Conservation (phyloP, 1,284 basidiomycete genomes). For the Papiliotrema fonsecae region DNA sequence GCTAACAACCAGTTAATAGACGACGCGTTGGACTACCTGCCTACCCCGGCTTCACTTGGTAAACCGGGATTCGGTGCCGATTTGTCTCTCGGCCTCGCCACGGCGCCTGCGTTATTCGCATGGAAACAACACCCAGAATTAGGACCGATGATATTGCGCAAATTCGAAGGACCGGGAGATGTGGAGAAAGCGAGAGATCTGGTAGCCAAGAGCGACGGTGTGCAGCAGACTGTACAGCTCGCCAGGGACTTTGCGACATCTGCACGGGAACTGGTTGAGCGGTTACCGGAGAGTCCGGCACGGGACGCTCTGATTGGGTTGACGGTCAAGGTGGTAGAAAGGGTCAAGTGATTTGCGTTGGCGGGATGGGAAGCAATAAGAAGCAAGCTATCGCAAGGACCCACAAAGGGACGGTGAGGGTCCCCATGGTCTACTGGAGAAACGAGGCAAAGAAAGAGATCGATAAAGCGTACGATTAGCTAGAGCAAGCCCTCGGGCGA, state of each 20-base stretch:
- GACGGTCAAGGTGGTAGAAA: conserved; percentile 48
- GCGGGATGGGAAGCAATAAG: not conserved
- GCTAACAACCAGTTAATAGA: conserved; percentile 67
- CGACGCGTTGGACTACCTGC: conserved; percentile 83
- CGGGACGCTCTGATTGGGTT: conserved; percentile 59
- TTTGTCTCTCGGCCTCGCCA: conserved; percentile 78
- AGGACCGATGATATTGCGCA: conserved; percentile 74
- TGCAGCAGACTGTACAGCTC: conserved; percentile 72
- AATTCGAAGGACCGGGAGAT: conserved; percentile 77
- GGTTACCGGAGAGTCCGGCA: conserved; percentile 79
- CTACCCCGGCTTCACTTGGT: conserved; percentile 62
- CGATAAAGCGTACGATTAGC: too few species aligned
- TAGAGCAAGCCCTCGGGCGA: too few species aligned
- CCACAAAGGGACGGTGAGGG: too few species aligned
- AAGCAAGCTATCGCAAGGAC: too few species aligned
- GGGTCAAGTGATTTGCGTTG: conserved; percentile 41
- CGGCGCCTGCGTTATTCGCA: conserved; percentile 90
- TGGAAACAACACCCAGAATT: conserved; percentile 79
- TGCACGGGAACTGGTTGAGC: conserved; percentile 63
- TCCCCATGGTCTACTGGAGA: too few species aligned
- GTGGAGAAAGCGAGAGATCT: conserved; percentile 72
- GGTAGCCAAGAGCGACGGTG: conserved; percentile 68
- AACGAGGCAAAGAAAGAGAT: too few species aligned
- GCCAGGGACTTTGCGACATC: conserved; percentile 72
- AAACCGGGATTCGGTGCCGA: conserved; percentile 81